Base-by-base conservation (phyloP, 495 filamentous ascomycete genomes). In the Aspergillus coremiiformis region DNA sequence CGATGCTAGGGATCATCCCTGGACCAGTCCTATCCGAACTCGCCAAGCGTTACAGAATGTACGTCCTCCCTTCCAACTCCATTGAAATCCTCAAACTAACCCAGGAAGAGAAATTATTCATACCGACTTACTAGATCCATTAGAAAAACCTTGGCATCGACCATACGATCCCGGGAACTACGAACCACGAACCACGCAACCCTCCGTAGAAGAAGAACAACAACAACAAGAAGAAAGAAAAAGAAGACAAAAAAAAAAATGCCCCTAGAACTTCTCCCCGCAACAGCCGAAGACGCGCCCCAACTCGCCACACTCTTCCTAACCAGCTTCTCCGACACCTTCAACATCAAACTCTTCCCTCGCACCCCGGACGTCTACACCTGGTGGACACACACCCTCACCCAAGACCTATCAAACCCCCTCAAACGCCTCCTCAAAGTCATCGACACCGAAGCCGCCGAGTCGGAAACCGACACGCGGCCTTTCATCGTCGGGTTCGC, bases 321-420 rank as follows among this genome's bases (percentile, higher is more conserved):
- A 10, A 51, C 48, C 42, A 48, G 54, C 35, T 68, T 66, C 62
- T 54, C 39, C 11, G 51, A 57, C 27, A 19, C 42, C 20, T 51
- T 61, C 52, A 56, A 62, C 49, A 42, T 27, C 17, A 52, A 43
- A 11, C 56, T 69, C 53, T 67, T 66, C 46, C 66, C 66, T 0
- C 47, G 29, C 12, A 60, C 52, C 2, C 57, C 60, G n/a, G 63
- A 61, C 2, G 59, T 64, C 5, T 51, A 55, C 22, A 43, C 22
- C 0, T 69, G 62, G 60, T 52, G 56, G 27, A 50, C 49, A 4
- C 19, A 47, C 3, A 35, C 24, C 14, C 33, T 64, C 10, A 12
- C 29, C 0, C 2, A 35, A 4, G 29, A 48, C 11, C 3, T 39
- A 19, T n/a, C 9, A 1, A 15, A 43, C 12, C 27, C n/a, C 19